Evolutionary conservation across 768 basidiomycete species (phyloP).

Genomic region (Sporobolomyces roseus): DNA sequence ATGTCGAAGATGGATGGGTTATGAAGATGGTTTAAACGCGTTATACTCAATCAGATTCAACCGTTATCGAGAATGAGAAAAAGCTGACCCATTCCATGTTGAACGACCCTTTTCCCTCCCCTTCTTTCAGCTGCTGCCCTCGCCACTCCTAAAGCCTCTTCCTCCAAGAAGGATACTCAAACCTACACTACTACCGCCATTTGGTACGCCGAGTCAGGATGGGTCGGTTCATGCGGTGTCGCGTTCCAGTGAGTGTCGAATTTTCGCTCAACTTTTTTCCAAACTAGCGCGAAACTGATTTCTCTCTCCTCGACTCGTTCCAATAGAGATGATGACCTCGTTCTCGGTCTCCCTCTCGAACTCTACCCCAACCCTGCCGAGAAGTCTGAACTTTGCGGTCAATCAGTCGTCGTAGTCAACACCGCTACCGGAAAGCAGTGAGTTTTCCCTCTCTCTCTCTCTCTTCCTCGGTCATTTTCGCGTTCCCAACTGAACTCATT

Average conservation of each 20-base stretch:
- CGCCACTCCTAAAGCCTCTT: no score
- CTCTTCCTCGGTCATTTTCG: not conserved
- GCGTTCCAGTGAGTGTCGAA: slow-evolving; percentile 19
- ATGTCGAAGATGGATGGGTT: no score
- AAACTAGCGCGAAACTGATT: not conserved
- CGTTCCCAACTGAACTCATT: no score
- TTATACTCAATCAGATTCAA: no score
- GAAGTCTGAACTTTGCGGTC: slow-evolving; percentile 18
- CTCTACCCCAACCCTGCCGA: slow-evolving; percentile 23
- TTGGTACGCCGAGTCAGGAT: slow-evolving; percentile 30
- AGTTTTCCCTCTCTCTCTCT: not conserved
- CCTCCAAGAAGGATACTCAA: slow-evolving; percentile 7
- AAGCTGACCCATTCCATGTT: not conserved
- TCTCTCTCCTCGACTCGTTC: not conserved
- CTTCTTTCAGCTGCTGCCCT: not conserved
- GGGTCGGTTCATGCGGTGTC: slow-evolving; percentile 29
- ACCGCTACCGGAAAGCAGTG: slow-evolving; percentile 22
- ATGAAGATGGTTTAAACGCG: no score
- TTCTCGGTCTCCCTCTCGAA: slow-evolving; percentile 26
- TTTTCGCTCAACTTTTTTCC: not conserved
- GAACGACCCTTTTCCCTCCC: not conserved
- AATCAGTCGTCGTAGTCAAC: slow-evolving; percentile 24
- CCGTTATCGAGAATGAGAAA: no score
- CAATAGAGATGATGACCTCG: slow-evolving; percentile 25
- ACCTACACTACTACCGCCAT: slow-evolving; percentile 30